A percentile compares a stretch with the other conserved stretches of the same genome.
These are phyloP conservation scores for Xylaria flabelliformis DNA, from an alignment of 495 filamentous ascomycete genomes.

Conservation along the genomic window DNA sequence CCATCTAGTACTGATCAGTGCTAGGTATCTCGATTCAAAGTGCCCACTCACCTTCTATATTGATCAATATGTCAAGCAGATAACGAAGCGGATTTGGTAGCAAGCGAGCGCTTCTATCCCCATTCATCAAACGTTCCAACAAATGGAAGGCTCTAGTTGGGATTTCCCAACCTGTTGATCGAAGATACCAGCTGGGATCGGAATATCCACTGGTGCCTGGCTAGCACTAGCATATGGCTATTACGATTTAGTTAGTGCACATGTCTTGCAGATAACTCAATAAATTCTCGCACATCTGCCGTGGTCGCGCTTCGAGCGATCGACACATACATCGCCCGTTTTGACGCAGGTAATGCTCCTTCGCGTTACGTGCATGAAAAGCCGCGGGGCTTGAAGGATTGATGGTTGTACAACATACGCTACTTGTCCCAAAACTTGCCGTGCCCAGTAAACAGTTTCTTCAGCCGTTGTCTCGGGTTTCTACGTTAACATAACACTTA, in stretches of 20 bases:
- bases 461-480: constrained; percentile 9
- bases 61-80: background rate
- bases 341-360: constrained; percentile 20
- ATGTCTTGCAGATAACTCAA: constrained; percentile 21
- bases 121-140: background rate
- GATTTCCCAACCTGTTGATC: constrained; percentile 12
- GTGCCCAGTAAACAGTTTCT: background rate
- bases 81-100: background rate
- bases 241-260: background rate
- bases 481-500: background rate
- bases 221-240: constrained; percentile 17
- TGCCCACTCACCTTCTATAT: background rate
- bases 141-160: constrained; percentile 2
- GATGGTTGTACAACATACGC: background rate
- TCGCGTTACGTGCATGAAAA: constrained; percentile 30
- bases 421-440: background rate
- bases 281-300: constrained; percentile 25
- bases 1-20: background rate
- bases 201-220: constrained; percentile 20
- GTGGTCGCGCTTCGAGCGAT: constrained; percentile 17
- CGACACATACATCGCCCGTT: constrained; percentile 15
- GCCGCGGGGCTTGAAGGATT: constrained; percentile 14
- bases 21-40: background rate
- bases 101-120: constrained; percentile 10
- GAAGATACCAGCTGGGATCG: constrained; percentile 25